Percentiles rank a stretch among this genome's conserved stretches.
phyloP scores from a whole-genome alignment of 2,329 filamentous ascomycete species.

The Leptosphaerulina australis region DNA sequence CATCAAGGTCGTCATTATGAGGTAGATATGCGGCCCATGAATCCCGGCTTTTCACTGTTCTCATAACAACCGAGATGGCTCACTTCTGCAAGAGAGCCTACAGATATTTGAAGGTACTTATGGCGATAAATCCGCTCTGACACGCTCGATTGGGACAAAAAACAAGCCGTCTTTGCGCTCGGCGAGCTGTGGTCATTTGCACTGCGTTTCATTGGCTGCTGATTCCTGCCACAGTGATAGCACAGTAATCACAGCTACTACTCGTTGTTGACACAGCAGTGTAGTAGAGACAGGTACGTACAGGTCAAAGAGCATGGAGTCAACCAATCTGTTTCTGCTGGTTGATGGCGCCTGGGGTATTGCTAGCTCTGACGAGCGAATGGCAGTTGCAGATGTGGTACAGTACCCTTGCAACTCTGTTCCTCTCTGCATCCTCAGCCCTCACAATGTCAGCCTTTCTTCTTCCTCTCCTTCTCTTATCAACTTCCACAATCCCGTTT shows the following conservation, averaged over 20 bases:
- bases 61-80: neutral
- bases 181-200: neutral
- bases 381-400: conserved; percentile 1
- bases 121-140: too few relatives aligned
- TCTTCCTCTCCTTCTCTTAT: neutral
- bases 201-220: neutral
- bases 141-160: too few relatives aligned
- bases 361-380: conserved; percentile 5
- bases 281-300: neutral
- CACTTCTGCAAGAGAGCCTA: too few relatives aligned
- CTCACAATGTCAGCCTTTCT: neutral
- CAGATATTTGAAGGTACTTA: too few relatives aligned
- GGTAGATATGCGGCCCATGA: neutral
- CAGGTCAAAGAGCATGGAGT: neutral
- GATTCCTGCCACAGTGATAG: neutral
- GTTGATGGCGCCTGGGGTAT: neutral
- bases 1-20: conserved; percentile 1
- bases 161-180: neutral
- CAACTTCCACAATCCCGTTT: neutral
- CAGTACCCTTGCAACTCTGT: conserved; percentile 1
- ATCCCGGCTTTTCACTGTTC: neutral
- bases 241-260: neutral
- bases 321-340: neutral
- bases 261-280: neutral
- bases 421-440: neutral